Evolutionary conservation across 2,329 filamentous ascomycete genomes (phyloP), one percentile per base, ranked within the genome.

Genomic region (Claviceps sp.): DNA sequence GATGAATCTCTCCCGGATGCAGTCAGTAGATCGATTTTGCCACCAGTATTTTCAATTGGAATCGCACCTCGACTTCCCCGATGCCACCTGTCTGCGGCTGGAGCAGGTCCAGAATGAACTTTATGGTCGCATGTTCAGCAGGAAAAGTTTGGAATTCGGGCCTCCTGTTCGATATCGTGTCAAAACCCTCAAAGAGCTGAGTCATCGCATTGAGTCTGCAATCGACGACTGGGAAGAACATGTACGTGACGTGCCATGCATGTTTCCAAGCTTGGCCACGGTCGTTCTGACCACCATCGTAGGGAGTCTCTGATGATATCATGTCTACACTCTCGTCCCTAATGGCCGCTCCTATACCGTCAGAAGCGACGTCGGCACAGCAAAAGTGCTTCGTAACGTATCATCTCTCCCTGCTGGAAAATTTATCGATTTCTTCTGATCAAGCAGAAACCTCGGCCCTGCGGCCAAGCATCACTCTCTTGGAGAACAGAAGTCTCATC

Each of bases 281-380:
- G 47, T 46, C 54, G 42, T 50, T 54, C 64, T 69, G 52, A 68
- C 57, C 51, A 22, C 43, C 4, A 34, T 48, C 42, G 26, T 69
- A 96, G 90, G 88, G 85, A 65, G 82, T 95, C 47, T 88, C 85
- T 55, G 87, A 95, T 67, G 76, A 84, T 65, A 77, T 96, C 60
- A 86, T 91, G 77, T 73, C 74, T 52, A 72, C 74, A 40, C 75
- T 94, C 58, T 80, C 83, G 51, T 67, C 73, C 55, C 74, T 93
- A 24, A 74, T 94, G 53, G 72, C 76, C 20, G 72, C 76, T 34
- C 78, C 81, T 16, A 67, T 85, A 16, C 81, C 78, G n/a, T 75
- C 81, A 20, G 82, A 88, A 62, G 65, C 76, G 26, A 70, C 75
- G 41, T 78, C 82, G 52, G 85, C 80, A 24, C 87, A 90, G 67